Evolutionary conservation across 148 eudicot genomes (phyloP).

Genomic region (Cornus suecica): DNA sequence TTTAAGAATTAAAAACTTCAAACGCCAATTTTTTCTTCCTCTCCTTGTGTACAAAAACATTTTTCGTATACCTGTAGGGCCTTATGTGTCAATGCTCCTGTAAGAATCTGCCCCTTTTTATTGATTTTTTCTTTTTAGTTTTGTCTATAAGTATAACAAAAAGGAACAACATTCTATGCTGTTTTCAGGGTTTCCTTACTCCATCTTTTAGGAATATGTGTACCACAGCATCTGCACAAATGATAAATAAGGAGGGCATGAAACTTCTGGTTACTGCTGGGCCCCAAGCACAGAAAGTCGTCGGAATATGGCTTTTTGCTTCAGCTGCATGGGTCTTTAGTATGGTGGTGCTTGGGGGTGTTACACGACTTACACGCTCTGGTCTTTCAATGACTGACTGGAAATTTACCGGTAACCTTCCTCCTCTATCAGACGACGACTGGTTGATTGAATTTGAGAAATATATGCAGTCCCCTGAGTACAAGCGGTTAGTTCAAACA

Average conservation of each 20-base stretch:
- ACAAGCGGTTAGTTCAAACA: constrained; percentile 60
- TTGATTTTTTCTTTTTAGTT: background rate
- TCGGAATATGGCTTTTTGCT: constrained; percentile 93
- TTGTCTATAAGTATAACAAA: background rate
- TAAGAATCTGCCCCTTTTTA: background rate
- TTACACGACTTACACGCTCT: constrained; percentile 82
- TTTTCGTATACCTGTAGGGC: too few relatives aligned
- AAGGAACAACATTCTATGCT: background rate
- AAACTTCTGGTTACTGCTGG: constrained; percentile 86
- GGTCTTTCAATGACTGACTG: constrained; percentile 99
- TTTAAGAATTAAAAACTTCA: background rate
- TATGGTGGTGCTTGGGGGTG: constrained; percentile 96
- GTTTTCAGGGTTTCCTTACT: constrained; percentile 44
- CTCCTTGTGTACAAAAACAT: background rate
- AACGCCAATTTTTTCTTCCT: background rate
- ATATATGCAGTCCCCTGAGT: constrained; percentile 93
- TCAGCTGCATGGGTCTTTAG: constrained; percentile 99
- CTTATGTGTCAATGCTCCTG: too few relatives aligned
- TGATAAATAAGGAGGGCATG: constrained; percentile 48
- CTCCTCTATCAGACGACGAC: constrained; percentile 80
- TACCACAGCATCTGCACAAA: constrained; percentile 39
- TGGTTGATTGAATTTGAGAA: constrained; percentile 89
- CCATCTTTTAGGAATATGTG: constrained; percentile 57
- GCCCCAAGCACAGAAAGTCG: constrained; percentile 75
- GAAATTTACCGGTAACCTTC: constrained; percentile 88